Conservation (phyloP, 257 asterid genomes). For the Perilla frutescens region DNA sequence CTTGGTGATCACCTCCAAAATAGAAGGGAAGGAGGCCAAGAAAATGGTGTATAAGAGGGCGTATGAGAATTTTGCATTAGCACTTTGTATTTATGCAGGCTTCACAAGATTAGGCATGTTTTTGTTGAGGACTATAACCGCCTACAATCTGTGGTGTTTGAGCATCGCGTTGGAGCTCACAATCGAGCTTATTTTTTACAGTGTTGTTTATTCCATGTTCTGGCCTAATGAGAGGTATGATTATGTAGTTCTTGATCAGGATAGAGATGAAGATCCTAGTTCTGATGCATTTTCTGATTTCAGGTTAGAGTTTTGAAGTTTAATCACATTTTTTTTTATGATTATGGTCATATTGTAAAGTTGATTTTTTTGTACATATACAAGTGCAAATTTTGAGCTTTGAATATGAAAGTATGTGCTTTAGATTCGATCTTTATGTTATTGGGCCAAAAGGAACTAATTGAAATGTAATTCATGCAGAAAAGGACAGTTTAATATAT, state of each 20-base stretch:
- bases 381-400: neutral
- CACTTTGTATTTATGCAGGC: constrained; percentile 40
- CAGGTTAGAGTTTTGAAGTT: constrained; percentile 27
- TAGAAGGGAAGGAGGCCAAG: constrained; percentile 45
- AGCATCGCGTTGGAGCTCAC: constrained; percentile 46
- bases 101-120: constrained; percentile 48
- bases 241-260: constrained; percentile 40
- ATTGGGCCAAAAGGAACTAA: neutral
- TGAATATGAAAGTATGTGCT: neutral
- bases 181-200: constrained; percentile 39
- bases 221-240: constrained; percentile 53
- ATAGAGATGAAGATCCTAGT: constrained; percentile 37
- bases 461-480: neutral
- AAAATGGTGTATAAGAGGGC: constrained; percentile 35
- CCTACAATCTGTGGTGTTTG: constrained; percentile 39
- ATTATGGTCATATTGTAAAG: constrained; percentile 24
- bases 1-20: constrained; percentile 22
- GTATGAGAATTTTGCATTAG: constrained; percentile 32
- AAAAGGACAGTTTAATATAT: neutral
- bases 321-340: neutral
- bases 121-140: constrained; percentile 32
- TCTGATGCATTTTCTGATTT: neutral
- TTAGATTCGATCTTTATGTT: constrained; percentile 5
- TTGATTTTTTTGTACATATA: constrained; percentile 11
- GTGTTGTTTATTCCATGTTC: constrained; percentile 42